Base-by-base conservation (phyloP, 768 basidiomycete species). In the Gloeostereum incarnatum region DNA sequence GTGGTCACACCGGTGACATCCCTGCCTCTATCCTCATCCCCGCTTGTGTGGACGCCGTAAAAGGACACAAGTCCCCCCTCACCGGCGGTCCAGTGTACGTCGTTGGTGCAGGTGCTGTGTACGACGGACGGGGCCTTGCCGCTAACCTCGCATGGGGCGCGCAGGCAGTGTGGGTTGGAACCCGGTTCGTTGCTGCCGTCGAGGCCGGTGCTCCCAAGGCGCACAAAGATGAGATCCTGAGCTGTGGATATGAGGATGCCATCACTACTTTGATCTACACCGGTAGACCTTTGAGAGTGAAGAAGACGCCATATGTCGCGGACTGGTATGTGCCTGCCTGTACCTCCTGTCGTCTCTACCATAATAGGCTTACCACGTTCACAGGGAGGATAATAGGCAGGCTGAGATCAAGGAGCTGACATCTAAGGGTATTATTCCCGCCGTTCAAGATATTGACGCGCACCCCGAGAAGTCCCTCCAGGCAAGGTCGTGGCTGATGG, bases 81-180 rank as follows among this genome's bases (percentile, higher is more conserved):
- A 94, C 81, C 0, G 86, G 87, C 33, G 63, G 78, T 47, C 88
- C 88, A 0, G 68, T 96, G 8, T 86, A 88, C 52, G 87, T 97
- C 31, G 61, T 97, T 42, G 92, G 89, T 19, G 92, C 92, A 4
- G 92, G 92, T 22, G 92, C 89, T 0, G 83, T 97, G 14, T 89
- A 77, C 59, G 89, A 94, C 48, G 91, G 91, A 4, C 73, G 91
- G 35, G 74, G 84, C 42, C 68, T 94, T 6, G 91, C 88, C 3
- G 86, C 92, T 11, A 89, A 92, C 51, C 59, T 97, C 39, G 68
- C 79, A 49, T 93, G 84, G 77, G 92, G 92, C 45, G 91, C 91
- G 25, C 73, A 89, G 48, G 92, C 70, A 24, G 89, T 92, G 38
- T 92, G 33, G 26, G 26, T 29, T 29, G 26, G 26, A 29, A 29